Percentiles rank a stretch among this genome's conserved stretches.
These are phyloP conservation scores for Pythium oligandrum DNA, from an alignment of 352 stramenopile genomes.

Conservation along the genomic window DNA sequence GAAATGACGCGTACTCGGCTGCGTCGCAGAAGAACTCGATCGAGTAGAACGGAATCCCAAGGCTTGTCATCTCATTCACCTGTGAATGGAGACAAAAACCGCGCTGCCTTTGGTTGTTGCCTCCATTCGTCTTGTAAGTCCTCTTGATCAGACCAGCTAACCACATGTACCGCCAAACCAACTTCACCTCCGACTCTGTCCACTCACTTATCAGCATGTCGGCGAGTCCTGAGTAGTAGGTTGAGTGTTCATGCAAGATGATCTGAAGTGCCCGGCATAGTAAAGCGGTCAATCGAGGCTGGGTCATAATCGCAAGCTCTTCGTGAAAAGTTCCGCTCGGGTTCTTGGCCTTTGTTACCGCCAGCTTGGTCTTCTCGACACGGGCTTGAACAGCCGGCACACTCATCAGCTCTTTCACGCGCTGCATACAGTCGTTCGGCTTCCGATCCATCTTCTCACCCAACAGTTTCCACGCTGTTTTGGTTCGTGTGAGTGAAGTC, in stretches of 20 bases:
- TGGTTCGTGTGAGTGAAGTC: conserved; percentile 40
- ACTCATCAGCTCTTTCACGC: conserved; percentile 60
- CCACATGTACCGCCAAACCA: conserved; percentile 84
- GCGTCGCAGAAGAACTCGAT: conserved; percentile 68
- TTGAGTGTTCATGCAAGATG: conserved; percentile 66
- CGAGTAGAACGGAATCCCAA: conserved; percentile 58
- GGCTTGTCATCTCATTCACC: conserved; percentile 65
- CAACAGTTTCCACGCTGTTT: conserved; percentile 73
- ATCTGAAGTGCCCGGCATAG: conserved; percentile 75
- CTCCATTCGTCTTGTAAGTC: conserved; percentile 34
- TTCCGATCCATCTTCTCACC: conserved; percentile 54
- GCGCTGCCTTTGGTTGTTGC: conserved; percentile 57
- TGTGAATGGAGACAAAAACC: conserved; percentile 70
- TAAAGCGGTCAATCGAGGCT: conserved; percentile 62
- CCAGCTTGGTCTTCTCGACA: conserved; percentile 50
- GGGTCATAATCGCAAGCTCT: conserved; percentile 40
- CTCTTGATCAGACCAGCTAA: conserved; percentile 67
- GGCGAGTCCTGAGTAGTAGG: conserved; percentile 66
- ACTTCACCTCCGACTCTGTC: conserved; percentile 70
- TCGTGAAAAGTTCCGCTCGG: conserved; percentile 65
- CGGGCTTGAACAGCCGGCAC: conserved; percentile 57
- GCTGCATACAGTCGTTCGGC: conserved; percentile 59
- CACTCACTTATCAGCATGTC: conserved; percentile 72
- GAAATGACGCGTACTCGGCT: conserved; percentile 64
- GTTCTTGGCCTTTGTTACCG: conserved; percentile 69